Evolutionary conservation across 2,329 filamentous ascomycete genomes (phyloP), one percentile per base, ranked within the genome.

Genomic region (Fusarium floridanum): DNA sequence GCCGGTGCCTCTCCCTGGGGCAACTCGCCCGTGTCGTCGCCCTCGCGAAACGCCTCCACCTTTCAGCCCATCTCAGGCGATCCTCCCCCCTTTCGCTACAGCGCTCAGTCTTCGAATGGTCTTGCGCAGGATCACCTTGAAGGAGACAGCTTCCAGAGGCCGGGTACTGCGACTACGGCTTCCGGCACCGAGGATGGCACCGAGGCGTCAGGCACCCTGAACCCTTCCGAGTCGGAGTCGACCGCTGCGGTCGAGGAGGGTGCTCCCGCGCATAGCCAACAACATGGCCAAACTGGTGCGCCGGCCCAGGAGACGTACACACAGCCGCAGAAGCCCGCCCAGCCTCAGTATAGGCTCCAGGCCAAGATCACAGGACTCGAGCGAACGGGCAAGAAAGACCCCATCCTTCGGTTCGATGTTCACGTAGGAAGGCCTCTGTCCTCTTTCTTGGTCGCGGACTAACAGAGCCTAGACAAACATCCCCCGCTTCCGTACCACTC

Each of bases 401-500:
- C 95, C 1, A 95, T 98, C 75, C 84, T 99, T 70, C 91, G 95
- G 78, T 99, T 99, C 81, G 97, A 99, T 84, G 95, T 98, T 73
- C 95, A 99, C 84, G 97, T 98, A 91, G 41, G 78, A 77, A 62
- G 34, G 41, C 29, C 36, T 60, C 32, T 24, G 8, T n/a, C 5
- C 20, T 61, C 16, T 56, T 62, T 9, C 9, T 24, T 12, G 17
- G 53, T 20, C 57, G 32, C 53, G n/a, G 29, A 65, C 79, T 82
- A 72, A 81, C 78, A 76, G 41, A 60, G 16, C 45, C 5, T 67
- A 99, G 97, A 99, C 97, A 75, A 99, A 99, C 84, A 93, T 99
- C n/a, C 95, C 96, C 63, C 96, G 96, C 77, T 99, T 98, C 84
- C 91, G 97, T 78, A 99, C 97, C 1, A 99, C 97, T 6, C 97